Conservation (phyloP, 2,329 filamentous ascomycete genomes). For the Sporothrix protearum region DNA sequence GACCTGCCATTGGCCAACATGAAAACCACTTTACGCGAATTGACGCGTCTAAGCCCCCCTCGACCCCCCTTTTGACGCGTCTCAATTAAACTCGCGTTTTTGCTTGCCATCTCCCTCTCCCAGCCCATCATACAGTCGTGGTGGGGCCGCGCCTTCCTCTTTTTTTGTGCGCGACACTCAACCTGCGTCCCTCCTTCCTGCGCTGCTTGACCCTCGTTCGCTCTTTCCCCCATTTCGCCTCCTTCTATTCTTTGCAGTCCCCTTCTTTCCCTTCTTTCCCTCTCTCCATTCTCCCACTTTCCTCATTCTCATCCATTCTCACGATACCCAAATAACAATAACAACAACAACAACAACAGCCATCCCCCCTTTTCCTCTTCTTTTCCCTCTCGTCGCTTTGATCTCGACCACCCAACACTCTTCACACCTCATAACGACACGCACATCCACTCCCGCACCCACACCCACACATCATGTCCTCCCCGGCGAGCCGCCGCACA, state of each 20-base stretch:
- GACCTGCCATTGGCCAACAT: neutral
- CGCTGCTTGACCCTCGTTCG: neutral
- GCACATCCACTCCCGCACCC: constrained; percentile 16
- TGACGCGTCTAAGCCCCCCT: constrained; percentile 28
- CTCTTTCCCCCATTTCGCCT: neutral
- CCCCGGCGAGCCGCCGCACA: constrained; percentile 48
- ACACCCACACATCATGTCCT: constrained; percentile 52
- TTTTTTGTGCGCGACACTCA: constrained; percentile 2
- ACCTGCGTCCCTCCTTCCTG: neutral
- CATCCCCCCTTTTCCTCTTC: no score
- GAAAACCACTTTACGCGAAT: constrained; percentile 44
- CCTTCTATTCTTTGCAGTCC: neutral
- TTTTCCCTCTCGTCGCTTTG: neutral
- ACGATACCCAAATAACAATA: neutral
- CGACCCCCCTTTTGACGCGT: constrained; percentile 28
- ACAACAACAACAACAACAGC: no score
- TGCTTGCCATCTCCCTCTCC: constrained; percentile 1
- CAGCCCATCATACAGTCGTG: constrained; percentile 14
- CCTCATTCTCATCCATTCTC: neutral
- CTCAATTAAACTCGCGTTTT: constrained; percentile 29
- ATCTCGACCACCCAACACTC: neutral
- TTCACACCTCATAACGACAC: neutral
- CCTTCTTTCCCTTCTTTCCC: neutral
- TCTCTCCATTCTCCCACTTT: neutral
- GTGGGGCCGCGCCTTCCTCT: constrained; percentile 24